Evolutionary conservation across 345 rosid species (phyloP).

Genomic region (Toxicodendron radicans): DNA sequence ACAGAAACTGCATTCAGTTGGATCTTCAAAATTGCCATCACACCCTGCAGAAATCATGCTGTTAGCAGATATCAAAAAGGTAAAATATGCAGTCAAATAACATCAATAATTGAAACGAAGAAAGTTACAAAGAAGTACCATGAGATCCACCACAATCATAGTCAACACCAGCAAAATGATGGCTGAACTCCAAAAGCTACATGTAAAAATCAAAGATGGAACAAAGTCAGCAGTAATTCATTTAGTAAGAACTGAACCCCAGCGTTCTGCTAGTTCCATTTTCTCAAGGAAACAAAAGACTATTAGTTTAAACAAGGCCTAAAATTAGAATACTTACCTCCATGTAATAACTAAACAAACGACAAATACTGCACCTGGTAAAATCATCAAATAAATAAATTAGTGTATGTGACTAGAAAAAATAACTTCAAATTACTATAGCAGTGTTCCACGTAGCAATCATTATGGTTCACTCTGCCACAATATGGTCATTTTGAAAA

Average conservation of each 20-base stretch:
- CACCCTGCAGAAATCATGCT: slow-evolving; percentile 66
- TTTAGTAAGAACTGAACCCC: neutral
- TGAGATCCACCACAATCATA: slow-evolving; percentile 84
- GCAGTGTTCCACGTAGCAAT: no score
- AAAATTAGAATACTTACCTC: slow-evolving; percentile 53
- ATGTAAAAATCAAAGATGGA: slow-evolving; percentile 21
- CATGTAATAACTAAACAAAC: slow-evolving; percentile 89
- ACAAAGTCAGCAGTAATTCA: slow-evolving; percentile 4
- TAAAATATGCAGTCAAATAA: slow-evolving; percentile 1
- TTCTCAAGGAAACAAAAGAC: neutral
- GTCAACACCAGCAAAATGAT: slow-evolving; percentile 84
- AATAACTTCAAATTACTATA: slow-evolving; percentile 2
- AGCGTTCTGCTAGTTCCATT: neutral
- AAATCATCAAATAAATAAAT: slow-evolving; percentile 17
- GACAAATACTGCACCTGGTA: slow-evolving; percentile 82
- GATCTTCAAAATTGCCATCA: slow-evolving; percentile 83
- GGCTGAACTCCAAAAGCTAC: slow-evolving; percentile 89
- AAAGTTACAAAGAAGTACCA: slow-evolving; percentile 45
- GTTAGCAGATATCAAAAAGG: slow-evolving; percentile 13
- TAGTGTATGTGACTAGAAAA: slow-evolving; percentile 10
- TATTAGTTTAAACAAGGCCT: neutral
- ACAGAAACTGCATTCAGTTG: slow-evolving; percentile 96
- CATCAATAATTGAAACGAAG: neutral
- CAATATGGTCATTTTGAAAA: neutral
- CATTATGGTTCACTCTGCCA: neutral